A percentile compares a stretch with the other conserved stretches of the same genome.
Evolutionary conservation across 2,329 filamentous ascomycete species (phyloP).

Genomic region (Talaromyces amestolkiae): DNA sequence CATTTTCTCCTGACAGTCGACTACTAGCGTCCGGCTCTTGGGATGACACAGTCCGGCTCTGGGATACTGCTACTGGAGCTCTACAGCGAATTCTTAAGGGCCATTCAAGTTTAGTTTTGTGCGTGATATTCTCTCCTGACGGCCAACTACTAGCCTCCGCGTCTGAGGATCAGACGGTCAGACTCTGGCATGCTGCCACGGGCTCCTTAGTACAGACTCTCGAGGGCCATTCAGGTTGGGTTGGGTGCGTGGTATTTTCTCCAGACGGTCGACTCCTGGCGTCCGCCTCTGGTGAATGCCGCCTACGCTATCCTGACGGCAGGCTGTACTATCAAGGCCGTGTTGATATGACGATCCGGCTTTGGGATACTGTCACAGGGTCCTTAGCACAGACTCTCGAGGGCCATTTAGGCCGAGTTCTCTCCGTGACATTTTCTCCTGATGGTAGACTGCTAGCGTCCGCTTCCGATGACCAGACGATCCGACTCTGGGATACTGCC

Average conservation of each 20-base stretch:
- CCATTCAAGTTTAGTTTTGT: neutral
- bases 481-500: constrained; percentile 16
- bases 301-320: neutral
- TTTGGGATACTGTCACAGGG: neutral
- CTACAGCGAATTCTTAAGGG: neutral
- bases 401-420: neutral
- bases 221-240: too few species aligned
- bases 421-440: neutral
- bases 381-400: neutral
- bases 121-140: too few species aligned
- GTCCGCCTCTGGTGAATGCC: too few species aligned
- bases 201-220: too few species aligned
- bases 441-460: neutral
- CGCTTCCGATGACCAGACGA: neutral
- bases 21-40: neutral
- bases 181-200: too few species aligned
- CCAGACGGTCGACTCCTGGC: too few species aligned
- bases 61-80: constrained; percentile 12
- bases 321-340: neutral
- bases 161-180: too few species aligned
- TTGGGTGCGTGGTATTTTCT: too few species aligned
- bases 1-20: neutral
- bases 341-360: neutral
- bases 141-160: too few species aligned
- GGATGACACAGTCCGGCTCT: constrained; percentile 7